phyloP scores from a whole-genome alignment of 495 filamentous ascomycete genomes.

The Trichoderma asperelloides region DNA sequence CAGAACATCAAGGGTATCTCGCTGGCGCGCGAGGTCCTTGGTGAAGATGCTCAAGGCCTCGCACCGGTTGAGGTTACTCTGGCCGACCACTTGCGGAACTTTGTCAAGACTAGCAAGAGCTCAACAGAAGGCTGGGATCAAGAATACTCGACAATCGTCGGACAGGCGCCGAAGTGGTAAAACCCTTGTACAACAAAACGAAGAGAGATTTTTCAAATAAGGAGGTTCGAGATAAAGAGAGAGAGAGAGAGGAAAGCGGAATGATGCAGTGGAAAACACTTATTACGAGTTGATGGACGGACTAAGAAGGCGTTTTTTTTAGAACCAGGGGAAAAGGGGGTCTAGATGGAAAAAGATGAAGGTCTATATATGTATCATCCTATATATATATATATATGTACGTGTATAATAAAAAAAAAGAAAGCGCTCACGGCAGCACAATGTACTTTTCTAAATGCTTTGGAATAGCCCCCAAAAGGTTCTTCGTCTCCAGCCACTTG shows the following conservation, averaged over 20 bases:
- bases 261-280: not conserved
- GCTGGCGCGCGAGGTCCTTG: not conserved
- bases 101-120: constrained; percentile 3
- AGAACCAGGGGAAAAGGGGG: not conserved
- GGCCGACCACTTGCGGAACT: not conserved
- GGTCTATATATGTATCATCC: not conserved
- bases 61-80: not conserved
- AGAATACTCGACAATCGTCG: not conserved
- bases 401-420: not conserved
- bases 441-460: constrained; percentile 84
- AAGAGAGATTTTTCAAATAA: too few species aligned
- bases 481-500: constrained; percentile 83
- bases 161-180: not conserved
- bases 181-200: not conserved
- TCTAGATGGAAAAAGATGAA: not conserved
- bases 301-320: not conserved
- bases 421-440: constrained; percentile 54
- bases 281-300: not conserved
- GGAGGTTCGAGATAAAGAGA: not conserved
- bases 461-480: constrained; percentile 72
- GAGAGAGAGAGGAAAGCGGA: not conserved
- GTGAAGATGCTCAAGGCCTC: not conserved
- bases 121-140: not conserved
- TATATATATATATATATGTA: not conserved
- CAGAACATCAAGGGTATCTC: not conserved